Percentiles rank a stretch among this genome's conserved stretches.
These are phyloP conservation scores for Globisporangium abappressorium DNA, from an alignment of 352 stramenopile genomes.

Conservation along the genomic window DNA sequence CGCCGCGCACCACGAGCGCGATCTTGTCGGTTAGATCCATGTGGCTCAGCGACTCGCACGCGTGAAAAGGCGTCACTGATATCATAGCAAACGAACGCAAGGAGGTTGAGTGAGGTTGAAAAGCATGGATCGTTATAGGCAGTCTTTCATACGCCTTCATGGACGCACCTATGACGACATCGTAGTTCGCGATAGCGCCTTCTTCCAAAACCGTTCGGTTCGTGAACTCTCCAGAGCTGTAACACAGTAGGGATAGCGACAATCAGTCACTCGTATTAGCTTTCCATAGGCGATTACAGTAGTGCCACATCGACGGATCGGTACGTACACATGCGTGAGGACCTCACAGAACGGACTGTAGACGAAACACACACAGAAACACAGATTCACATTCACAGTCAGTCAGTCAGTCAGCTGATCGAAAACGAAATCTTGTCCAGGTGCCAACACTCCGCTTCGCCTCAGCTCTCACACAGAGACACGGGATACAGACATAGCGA, in stretches of 20 bases:
- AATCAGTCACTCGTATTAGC: neutral
- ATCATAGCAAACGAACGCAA: neutral
- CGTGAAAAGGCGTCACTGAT: conserved; percentile 53
- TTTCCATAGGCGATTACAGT: neutral
- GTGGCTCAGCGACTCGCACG: conserved; percentile 46
- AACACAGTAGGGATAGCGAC: too few relatives aligned
- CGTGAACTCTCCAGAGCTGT: conserved; percentile 71
- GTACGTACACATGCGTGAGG: conserved; percentile 70
- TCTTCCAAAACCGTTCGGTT: conserved; percentile 46
- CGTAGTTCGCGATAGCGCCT: conserved; percentile 24
- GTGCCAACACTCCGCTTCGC: neutral
- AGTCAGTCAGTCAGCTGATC: conserved; percentile 6
- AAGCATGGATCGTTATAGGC: neutral
- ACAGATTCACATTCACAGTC: neutral
- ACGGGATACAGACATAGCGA: neutral
- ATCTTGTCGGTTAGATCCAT: conserved; percentile 59
- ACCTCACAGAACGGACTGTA: conserved; percentile 46
- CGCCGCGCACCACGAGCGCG: conserved; percentile 71
- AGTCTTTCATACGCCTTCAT: neutral
- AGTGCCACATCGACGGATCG: neutral
- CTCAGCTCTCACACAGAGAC: neutral
- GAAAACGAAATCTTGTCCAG: neutral
- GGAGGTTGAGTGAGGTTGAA: neutral
- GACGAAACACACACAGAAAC: neutral
- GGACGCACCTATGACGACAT: conserved; percentile 42